phyloP scores from a whole-genome alignment of 2,329 filamentous ascomycete genomes.

The Colletotrichum eleusines region DNA sequence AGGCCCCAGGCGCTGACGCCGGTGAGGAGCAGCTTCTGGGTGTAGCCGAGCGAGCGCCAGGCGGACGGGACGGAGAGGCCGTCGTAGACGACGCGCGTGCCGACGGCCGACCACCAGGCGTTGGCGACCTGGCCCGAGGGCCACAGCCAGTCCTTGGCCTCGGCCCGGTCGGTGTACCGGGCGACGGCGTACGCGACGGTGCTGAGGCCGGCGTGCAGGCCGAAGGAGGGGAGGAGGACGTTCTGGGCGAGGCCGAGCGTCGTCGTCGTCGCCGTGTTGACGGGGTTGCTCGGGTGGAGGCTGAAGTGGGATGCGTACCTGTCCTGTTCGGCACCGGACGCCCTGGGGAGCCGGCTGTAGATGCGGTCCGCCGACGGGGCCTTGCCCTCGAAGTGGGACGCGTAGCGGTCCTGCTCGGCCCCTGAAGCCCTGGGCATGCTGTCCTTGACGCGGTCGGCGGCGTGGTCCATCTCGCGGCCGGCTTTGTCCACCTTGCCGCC shows the following conservation, averaged over 20 bases:
- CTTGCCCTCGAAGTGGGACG: constrained; percentile 34
- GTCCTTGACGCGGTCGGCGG: constrained; percentile 41
- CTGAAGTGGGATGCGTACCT: constrained; percentile 45
- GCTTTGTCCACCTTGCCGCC: constrained; percentile 23
- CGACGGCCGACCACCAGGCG: constrained; percentile 71
- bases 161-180: constrained; percentile 64
- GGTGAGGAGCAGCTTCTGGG: constrained; percentile 66
- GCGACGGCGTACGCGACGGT: constrained; percentile 64
- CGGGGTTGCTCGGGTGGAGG: constrained; percentile 34
- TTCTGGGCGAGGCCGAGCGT: constrained; percentile 64
- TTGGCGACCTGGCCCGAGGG: constrained; percentile 66
- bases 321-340: constrained; percentile 41
- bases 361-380: constrained; percentile 19
- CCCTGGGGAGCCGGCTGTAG: constrained; percentile 26
- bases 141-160: constrained; percentile 73
- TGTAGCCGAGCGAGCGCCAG: constrained; percentile 61
- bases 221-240: constrained; percentile 66
- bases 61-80: constrained; percentile 60
- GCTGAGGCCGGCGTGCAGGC: constrained; percentile 64
- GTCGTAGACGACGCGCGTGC: constrained; percentile 60
- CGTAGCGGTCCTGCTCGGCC: constrained; percentile 39
- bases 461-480: constrained; percentile 38
- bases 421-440: constrained; percentile 28
- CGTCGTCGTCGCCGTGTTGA: constrained; percentile 41
- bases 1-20: constrained; percentile 70